These are phyloP conservation scores for Phaeotremella skinneri DNA, from an alignment of 768 basidiomycete genomes.

Conservation along the genomic window DNA sequence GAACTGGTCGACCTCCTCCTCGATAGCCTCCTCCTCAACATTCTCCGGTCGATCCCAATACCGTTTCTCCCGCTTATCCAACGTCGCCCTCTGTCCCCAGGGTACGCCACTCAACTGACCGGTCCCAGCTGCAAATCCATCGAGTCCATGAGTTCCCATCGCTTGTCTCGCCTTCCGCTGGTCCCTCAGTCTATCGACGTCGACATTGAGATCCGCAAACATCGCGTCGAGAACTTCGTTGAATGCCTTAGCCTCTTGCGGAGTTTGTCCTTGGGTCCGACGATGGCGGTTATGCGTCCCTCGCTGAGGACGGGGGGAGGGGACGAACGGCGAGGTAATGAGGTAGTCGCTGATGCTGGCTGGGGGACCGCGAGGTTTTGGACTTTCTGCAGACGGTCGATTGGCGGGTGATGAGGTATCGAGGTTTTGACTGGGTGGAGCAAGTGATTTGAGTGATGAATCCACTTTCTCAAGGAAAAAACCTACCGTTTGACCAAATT, in stretches of 20 bases:
- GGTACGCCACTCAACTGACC: neutral
- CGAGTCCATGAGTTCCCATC: neutral
- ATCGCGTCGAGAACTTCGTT: slow-evolving; percentile 27
- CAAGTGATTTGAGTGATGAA: neutral
- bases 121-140: slow-evolving; percentile 4
- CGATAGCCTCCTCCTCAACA: slow-evolving; percentile 20
- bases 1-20: slow-evolving; percentile 36
- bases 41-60: slow-evolving; percentile 9
- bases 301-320: slow-evolving; percentile 2
- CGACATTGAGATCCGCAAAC: slow-evolving; percentile 24
- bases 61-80: slow-evolving; percentile 5
- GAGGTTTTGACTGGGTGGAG: neutral
- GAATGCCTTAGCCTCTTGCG: slow-evolving; percentile 25
- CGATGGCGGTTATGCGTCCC: slow-evolving; percentile 19
- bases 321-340: neutral
- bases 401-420: neutral
- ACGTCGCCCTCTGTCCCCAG: neutral
- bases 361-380: too few relatives aligned
- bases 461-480: neutral
- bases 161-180: neutral
- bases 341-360: neutral
- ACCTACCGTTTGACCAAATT: neutral
- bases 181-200: neutral
- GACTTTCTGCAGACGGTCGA: neutral
- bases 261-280: slow-evolving; percentile 24